Evolutionary conservation across 108 stramenopile species (phyloP), one percentile per base, ranked within the genome.

Genomic region (Pseudonitzschia delicatissima): DNA sequence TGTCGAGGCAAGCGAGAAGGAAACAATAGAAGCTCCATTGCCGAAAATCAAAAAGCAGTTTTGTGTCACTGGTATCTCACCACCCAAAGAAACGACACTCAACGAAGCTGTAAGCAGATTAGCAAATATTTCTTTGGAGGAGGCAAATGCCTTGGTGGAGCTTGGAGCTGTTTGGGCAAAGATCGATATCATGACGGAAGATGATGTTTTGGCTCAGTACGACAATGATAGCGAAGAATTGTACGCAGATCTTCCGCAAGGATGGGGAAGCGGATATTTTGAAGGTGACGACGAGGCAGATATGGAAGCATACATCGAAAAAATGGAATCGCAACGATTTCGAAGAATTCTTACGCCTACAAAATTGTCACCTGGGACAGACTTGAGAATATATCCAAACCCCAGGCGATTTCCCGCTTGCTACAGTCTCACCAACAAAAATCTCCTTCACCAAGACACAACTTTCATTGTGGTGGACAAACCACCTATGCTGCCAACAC

Each of bases 381-480:
- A 94, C 57, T 57, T 94, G 45, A 74, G 92, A 47, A 59, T 94
- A 8, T 94, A 94, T 74, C 92, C 92, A 6, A 66, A 77, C 32
- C 92, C 92, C 8, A 67, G 92, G 32, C 66, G 90, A 37, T 94
- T 91, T 70, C 88, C 92, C 18, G 74, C 88, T 0, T 93, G 87
- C 64, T 84, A 92, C 40, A 81, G 81, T 17, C 74, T 88, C 25
- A 62, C 79, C 8, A 35, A 67, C 40, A 53, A 62, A 11, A 51
- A 59, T 47, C 64, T 90, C 33, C 57, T 94, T 52, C 85, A 94
- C 61, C 86, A 94, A 63, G 92, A 94, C 68, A 94, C 92, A 3
- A 94, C 92, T 5, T 94, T 94, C 64, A 51, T 94, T 4, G 83
- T 94, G 13, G 90, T 94, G n/a, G 93, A 94, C 48, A 94, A 94